Conservation (phyloP, 192 early-diverging fungal genomes). For the Coemansia sp. region DNA sequence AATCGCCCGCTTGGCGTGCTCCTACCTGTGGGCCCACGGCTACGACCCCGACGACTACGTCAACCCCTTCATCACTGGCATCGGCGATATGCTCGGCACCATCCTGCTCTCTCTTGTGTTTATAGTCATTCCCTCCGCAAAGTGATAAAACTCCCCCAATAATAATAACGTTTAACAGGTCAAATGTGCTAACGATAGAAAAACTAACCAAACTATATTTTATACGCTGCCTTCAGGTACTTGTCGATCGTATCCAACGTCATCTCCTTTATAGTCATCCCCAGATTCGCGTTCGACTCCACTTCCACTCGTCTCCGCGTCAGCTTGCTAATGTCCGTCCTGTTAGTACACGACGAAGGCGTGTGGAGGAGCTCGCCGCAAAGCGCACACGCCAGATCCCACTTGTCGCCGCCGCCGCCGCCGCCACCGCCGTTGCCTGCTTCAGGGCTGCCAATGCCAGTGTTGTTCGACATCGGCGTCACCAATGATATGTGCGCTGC, state of each 20-base stretch:
- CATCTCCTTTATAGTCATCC: slow-evolving; percentile 15
- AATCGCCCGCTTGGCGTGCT: slow-evolving; percentile 60
- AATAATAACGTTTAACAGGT: background rate
- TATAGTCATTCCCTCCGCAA: slow-evolving; percentile 6
- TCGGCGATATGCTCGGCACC: slow-evolving; percentile 70
- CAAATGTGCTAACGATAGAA: background rate
- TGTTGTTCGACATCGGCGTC: background rate
- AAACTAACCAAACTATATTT: background rate
- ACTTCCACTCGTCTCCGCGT: slow-evolving; percentile 16
- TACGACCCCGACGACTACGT: slow-evolving; percentile 79
- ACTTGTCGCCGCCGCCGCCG: background rate
- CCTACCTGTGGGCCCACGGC: slow-evolving; percentile 61
- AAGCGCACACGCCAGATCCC: slow-evolving; percentile 20
- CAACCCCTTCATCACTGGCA: slow-evolving; percentile 59
- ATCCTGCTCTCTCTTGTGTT: slow-evolving; percentile 57
- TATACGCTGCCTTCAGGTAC: slow-evolving; percentile 5
- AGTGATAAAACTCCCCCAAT: background rate
- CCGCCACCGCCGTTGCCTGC: background rate
- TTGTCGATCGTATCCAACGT: slow-evolving; percentile 20
- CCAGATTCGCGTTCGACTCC: background rate
- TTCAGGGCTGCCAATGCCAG: too few relatives aligned
- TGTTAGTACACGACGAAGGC: slow-evolving; percentile 9
- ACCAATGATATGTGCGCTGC: background rate
- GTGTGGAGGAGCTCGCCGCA: slow-evolving; percentile 14
- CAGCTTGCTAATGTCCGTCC: slow-evolving; percentile 5